Percentiles rank a stretch among this genome's conserved stretches.
These are phyloP conservation scores for Scopulariopsis brevicaulis DNA, from an alignment of 2,329 filamentous ascomycete species.

Conservation along the genomic window DNA sequence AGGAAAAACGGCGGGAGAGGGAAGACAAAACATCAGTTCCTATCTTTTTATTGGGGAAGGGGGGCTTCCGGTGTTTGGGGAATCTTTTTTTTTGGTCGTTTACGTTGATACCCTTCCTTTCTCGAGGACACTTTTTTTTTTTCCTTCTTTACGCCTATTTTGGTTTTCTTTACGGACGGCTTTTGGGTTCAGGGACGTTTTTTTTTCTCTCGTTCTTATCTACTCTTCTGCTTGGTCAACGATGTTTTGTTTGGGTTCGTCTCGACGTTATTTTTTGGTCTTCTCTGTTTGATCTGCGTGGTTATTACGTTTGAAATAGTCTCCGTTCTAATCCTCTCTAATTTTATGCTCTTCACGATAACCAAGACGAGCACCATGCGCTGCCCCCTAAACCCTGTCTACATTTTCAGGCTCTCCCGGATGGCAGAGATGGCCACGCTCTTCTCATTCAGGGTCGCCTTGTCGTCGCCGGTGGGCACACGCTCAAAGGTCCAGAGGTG, in stretches of 20 bases:
- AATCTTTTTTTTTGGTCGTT: not conserved
- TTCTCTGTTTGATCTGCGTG: too few relatives aligned
- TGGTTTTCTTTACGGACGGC: not conserved
- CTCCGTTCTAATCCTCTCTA: not conserved
- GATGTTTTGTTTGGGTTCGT: too few relatives aligned
- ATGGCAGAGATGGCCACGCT: slow-evolving; percentile 30
- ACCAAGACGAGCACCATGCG: not conserved
- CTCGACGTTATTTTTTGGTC: too few relatives aligned
- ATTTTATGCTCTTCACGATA: not conserved
- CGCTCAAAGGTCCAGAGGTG: slow-evolving; percentile 48
- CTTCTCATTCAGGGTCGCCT: slow-evolving; percentile 27
- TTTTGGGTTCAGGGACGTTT: not conserved
- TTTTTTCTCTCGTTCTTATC: not conserved
- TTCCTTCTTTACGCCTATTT: not conserved
- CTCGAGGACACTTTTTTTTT: not conserved
- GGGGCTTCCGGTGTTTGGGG: not conserved
- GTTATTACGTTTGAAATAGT: too few relatives aligned
- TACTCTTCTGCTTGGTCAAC: too few relatives aligned
- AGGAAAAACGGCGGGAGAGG: too few relatives aligned
- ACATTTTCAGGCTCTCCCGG: slow-evolving; percentile 14
- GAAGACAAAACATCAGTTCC: not conserved
- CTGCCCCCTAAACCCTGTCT: not conserved
- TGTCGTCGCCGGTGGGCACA: slow-evolving; percentile 13
- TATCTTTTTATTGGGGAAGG: not conserved
- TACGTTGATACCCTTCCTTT: not conserved